A percentile compares a stretch with the other conserved stretches of the same genome.
phyloP scores from a whole-genome alignment of 805 yeast genomes.

The Monosporozyma yasuniensis region DNA sequence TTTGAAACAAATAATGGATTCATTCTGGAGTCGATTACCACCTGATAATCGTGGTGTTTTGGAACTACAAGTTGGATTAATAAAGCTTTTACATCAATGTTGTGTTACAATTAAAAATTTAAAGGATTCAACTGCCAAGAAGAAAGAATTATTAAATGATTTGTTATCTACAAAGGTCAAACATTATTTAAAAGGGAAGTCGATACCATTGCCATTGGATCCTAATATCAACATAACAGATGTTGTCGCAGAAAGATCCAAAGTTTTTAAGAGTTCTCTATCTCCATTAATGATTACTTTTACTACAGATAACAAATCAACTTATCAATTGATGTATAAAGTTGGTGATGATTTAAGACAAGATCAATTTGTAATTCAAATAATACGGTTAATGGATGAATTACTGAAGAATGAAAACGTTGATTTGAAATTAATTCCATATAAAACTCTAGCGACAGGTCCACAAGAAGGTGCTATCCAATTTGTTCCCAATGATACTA shows the following conservation, averaged over 20 bases:
- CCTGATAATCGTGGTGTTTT: conserved; percentile 26
- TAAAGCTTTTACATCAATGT: conserved; percentile 53
- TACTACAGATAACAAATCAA: conserved; percentile 42
- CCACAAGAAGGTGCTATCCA: conserved; percentile 88
- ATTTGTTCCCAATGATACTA: conserved; percentile 86
- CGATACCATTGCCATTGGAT: conserved; percentile 72
- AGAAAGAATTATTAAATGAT: conserved; percentile 56
- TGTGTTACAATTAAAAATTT: conserved; percentile 54
- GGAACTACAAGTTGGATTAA: conserved; percentile 58
- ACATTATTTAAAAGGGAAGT: conserved; percentile 34
- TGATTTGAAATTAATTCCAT: conserved; percentile 80
- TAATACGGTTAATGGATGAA: conserved; percentile 83
- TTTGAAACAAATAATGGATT: conserved; percentile 40
- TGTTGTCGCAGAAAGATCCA: conserved; percentile 65
- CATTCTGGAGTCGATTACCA: conserved; percentile 34
- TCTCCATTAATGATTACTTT: conserved; percentile 81
- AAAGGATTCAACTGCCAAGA: conserved; percentile 72
- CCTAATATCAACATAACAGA: conserved; percentile 72
- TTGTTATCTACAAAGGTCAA: conserved; percentile 32
- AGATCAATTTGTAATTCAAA: conserved; percentile 94
- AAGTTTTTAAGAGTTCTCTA: conserved; percentile 85
- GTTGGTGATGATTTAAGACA: conserved; percentile 92
- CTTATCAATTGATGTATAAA: conserved; percentile 82
- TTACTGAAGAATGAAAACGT: conserved; percentile 81
- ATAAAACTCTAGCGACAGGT: conserved; percentile 82